Evolutionary conservation across 2,329 filamentous ascomycete genomes (phyloP).

Genomic region (Exserohilum rostratum): DNA sequence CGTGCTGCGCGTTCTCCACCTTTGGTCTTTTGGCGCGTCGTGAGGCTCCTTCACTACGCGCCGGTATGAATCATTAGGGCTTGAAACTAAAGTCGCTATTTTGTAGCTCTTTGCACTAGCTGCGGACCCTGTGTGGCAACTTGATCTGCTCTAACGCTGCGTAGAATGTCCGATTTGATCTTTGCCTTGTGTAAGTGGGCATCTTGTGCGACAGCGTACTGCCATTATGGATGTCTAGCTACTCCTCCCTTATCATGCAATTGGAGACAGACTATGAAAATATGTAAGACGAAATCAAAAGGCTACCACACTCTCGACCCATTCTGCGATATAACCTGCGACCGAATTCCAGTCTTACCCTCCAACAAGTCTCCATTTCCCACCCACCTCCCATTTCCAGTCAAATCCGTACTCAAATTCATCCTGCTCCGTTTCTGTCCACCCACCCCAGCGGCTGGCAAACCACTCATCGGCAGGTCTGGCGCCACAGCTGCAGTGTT

Average conservation of each 20-base stretch:
- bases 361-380: neutral
- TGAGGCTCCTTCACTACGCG: no score
- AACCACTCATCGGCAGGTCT: constrained; percentile 11
- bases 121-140: no score
- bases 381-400: neutral
- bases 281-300: neutral
- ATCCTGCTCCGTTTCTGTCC: neutral
- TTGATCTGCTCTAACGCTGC: no score
- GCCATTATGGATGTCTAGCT: no score
- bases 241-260: no score
- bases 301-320: neutral
- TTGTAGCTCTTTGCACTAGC: no score
- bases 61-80: no score
- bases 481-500: neutral
- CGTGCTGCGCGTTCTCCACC: neutral
- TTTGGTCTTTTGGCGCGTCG: neutral
- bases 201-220: no score
- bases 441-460: neutral
- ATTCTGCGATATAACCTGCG: neutral
- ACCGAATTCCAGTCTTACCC: neutral
- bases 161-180: no score
- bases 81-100: no score
- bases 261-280: neutral
- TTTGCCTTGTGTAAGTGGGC: no score
- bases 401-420: neutral